A percentile compares a stretch with the other conserved stretches of the same genome.
phyloP scores from a whole-genome alignment of 129 eudicot genomes.

The Lonicera japonica region DNA sequence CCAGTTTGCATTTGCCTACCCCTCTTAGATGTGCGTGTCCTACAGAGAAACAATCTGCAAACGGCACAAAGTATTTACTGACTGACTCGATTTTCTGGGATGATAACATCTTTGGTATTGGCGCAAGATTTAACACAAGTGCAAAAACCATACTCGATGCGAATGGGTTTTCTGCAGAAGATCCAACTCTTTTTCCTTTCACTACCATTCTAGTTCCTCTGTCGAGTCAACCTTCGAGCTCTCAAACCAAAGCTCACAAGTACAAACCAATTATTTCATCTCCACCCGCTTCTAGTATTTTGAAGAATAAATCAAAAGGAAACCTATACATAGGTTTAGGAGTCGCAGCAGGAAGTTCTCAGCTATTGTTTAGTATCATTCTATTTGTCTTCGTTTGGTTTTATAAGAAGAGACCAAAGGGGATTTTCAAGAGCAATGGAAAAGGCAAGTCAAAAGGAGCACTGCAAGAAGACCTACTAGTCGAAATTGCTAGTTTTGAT shows the following conservation, averaged over 20 bases:
- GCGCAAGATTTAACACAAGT: slow-evolving; percentile 35
- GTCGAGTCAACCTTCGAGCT: slow-evolving; percentile 33
- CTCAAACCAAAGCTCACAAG: slow-evolving; percentile 7
- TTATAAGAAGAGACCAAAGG: slow-evolving; percentile 13
- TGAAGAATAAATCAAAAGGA: slow-evolving; percentile 18
- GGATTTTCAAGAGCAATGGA: background rate
- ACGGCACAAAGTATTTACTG: slow-evolving; percentile 40
- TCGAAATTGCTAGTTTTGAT: slow-evolving; percentile 49
- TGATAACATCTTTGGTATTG: slow-evolving; percentile 23
- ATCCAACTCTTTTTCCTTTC: slow-evolving; percentile 32
- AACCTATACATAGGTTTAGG: slow-evolving; percentile 12
- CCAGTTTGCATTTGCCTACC: slow-evolving; percentile 28
- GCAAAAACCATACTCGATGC: slow-evolving; percentile 27
- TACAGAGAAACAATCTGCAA: slow-evolving; percentile 26
- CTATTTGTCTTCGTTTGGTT: slow-evolving; percentile 15
- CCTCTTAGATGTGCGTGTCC: slow-evolving; percentile 81
- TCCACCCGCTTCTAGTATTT: slow-evolving; percentile 12
- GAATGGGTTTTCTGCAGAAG: slow-evolving; percentile 28
- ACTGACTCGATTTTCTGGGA: slow-evolving; percentile 34
- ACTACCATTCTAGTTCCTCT: slow-evolving; percentile 63
- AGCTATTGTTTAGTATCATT: slow-evolving; percentile 15
- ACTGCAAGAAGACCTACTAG: slow-evolving; percentile 30
- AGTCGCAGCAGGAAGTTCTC: slow-evolving; percentile 20
- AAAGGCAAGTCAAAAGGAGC: background rate
- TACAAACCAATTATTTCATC: slow-evolving; percentile 8